Conservation (phyloP, 2,329 filamentous ascomycete species). For the Fusarium multiceps region DNA sequence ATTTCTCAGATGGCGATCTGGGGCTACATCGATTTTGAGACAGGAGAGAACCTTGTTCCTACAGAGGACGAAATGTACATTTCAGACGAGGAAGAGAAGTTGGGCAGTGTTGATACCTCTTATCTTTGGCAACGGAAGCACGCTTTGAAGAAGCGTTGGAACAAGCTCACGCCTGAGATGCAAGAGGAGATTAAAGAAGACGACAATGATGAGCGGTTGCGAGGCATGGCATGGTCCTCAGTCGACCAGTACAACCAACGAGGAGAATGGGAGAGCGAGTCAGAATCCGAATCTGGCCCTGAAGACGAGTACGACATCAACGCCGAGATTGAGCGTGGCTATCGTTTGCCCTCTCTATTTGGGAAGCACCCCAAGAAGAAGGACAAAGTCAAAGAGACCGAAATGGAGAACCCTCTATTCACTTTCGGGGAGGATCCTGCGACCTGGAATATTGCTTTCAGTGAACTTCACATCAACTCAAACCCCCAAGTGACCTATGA, state of each 20-base stretch:
- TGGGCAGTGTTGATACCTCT: slow-evolving; percentile 49
- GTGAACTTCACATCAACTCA: slow-evolving; percentile 8
- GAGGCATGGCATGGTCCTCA: slow-evolving; percentile 50
- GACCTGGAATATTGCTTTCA: slow-evolving; percentile 17
- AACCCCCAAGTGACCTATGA: slow-evolving; percentile 7
- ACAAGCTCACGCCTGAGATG: slow-evolving; percentile 51
- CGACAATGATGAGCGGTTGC: slow-evolving; percentile 51
- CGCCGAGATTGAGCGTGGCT: slow-evolving; percentile 32
- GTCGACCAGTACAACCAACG: slow-evolving; percentile 38
- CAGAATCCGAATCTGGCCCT: slow-evolving; percentile 24
- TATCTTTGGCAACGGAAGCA: slow-evolving; percentile 59
- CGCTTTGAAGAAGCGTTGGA: slow-evolving; percentile 58
- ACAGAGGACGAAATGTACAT: slow-evolving; percentile 64
- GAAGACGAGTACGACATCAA: slow-evolving; percentile 34
- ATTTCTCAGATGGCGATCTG: slow-evolving; percentile 69
- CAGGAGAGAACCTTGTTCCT: slow-evolving; percentile 63
- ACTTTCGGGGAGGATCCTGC: slow-evolving; percentile 1
- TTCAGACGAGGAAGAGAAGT: slow-evolving; percentile 57
- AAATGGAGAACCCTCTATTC: neutral
- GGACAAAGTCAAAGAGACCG: neutral
- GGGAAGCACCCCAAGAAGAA: slow-evolving; percentile 6
- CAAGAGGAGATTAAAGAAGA: slow-evolving; percentile 53
- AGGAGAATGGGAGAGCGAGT: slow-evolving; percentile 24
- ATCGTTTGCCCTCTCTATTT: slow-evolving; percentile 21
- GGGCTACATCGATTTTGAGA: slow-evolving; percentile 68